Base-by-base conservation (phyloP, 2,329 filamentous ascomycete species). In the Claviceps sp. region DNA sequence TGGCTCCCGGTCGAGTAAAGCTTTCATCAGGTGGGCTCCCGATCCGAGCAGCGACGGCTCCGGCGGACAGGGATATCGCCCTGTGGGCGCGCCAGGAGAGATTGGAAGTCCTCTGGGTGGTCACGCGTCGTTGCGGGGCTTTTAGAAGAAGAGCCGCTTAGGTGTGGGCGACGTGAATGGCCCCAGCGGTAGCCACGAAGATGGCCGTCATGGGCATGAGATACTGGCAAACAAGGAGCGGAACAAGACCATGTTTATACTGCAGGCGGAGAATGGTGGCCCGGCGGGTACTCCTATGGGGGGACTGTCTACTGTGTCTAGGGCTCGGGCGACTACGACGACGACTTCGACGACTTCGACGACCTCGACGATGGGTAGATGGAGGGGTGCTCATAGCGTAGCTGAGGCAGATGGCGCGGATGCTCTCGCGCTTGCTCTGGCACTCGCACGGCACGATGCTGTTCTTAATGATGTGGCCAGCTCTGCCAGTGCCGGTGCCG, bases 21-120 rank as follows among this genome's bases (percentile, higher is more conserved):
- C 42, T 17, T 14, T 44, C 20, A 44, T 44, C 42, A 44, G 22
- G 16, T 44, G 42, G 42, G 42, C 42, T 26, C 42, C 42, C 13
- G 42, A 44, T 26, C 42, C 42, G 22, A 44, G 42, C 22, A 70
- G 67, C 53, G 71, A 68, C 54, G 67, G 68, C 20, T 62, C 68
- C 13, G 66, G 67, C 16, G 66, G 67, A 48, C 61, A 66, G 16
- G 64, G 66, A 48, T 70, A 65, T 54, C 70, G 74, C 56, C 67
- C 69, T 5, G 67, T 79, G 1, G 77, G 77, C 45, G 75, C 76
- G 6, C 82, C 82, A 2, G 82, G 83, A 36, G 80, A 87, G 64
- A 85, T 87, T 54, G 81, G 83, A 44, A 87, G 83, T 61, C 84
- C 83, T 2, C 66, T 82, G 50, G 68, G 74, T 36, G 70, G 75